Percentiles rank a stretch among this genome's conserved stretches.
These are phyloP conservation scores for Aspergillus sp. DNA, from an alignment of 2,329 filamentous ascomycete species.

Conservation along the genomic window DNA sequence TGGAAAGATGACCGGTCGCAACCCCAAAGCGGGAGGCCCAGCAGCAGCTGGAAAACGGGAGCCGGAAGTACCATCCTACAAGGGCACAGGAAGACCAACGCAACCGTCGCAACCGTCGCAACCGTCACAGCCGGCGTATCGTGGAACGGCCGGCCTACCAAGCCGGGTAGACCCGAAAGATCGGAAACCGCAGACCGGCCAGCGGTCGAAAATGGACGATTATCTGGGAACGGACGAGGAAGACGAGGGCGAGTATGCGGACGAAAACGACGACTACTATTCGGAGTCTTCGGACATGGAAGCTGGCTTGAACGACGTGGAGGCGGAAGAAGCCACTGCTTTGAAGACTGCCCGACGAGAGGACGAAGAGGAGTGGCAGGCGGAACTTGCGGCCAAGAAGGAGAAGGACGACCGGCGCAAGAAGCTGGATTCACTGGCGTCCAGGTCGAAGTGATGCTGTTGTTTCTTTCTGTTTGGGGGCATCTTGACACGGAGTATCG, in stretches of 20 bases:
- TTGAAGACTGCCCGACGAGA: conserved; percentile 34
- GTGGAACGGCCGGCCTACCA: conserved; percentile 34
- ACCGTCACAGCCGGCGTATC: conserved; percentile 26
- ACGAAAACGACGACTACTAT: conserved; percentile 33
- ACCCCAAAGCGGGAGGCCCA: conserved; percentile 12
- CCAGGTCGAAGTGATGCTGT: conserved; percentile 17
- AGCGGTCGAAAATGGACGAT: conserved; percentile 27
- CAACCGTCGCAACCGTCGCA: too few relatives aligned
- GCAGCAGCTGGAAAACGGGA: conserved; percentile 22
- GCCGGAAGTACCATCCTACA: conserved; percentile 25
- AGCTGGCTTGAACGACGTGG: conserved; percentile 38
- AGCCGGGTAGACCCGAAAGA: conserved; percentile 17
- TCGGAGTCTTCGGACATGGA: conserved; percentile 45
- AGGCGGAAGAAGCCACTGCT: conserved; percentile 36
- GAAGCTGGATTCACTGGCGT: conserved; percentile 31
- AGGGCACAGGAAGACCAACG: conserved; percentile 29
- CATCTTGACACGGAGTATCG: conserved; percentile 16
- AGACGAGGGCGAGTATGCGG: conserved; percentile 35
- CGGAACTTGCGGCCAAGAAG: conserved; percentile 36
- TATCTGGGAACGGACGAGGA: conserved; percentile 41
- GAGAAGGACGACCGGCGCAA: conserved; percentile 39
- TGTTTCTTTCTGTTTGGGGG: conserved; percentile 6
- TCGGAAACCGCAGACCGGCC: conserved; percentile 13
- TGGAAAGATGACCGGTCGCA: conserved; percentile 18
- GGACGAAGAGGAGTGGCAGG: conserved; percentile 37